Evolutionary conservation across 805 yeast species (phyloP).

Genomic region (Yarrowia sp.): DNA sequence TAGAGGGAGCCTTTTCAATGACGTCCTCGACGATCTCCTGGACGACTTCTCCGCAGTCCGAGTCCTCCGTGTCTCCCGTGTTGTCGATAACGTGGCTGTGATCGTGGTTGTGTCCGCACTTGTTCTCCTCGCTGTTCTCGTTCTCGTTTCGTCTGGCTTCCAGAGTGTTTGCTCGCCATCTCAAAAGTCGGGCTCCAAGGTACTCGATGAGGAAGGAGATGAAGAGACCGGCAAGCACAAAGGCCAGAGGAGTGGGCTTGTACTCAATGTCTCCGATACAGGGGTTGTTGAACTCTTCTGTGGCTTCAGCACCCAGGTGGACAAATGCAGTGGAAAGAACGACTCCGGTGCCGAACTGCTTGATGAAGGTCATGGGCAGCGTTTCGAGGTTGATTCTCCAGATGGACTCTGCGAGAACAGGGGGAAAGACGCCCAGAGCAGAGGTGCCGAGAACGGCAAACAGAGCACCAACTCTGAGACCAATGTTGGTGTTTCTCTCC

Average conservation of each 20-base stretch:
- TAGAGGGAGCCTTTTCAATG: background rate
- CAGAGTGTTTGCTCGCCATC: constrained; percentile 27
- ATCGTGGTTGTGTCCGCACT: background rate
- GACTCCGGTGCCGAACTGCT: constrained; percentile 78
- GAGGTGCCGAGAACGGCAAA: constrained; percentile 17
- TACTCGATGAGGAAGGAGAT: constrained; percentile 52
- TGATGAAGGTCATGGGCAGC: constrained; percentile 24
- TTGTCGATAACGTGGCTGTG: background rate
- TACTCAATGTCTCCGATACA: constrained; percentile 61
- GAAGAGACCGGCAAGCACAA: constrained; percentile 49
- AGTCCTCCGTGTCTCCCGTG: background rate
- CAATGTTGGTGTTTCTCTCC: constrained; percentile 8
- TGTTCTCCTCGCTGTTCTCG: background rate
- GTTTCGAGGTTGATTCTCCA: constrained; percentile 22
- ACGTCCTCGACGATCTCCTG: constrained; percentile 4
- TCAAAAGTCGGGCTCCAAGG: constrained; percentile 42
- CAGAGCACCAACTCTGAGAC: constrained; percentile 21
- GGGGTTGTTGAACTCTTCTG: constrained; percentile 51
- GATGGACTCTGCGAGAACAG: constrained; percentile 21
- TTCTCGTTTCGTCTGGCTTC: constrained; percentile 17
- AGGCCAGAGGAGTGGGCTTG: constrained; percentile 52
- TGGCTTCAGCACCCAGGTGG: constrained; percentile 69
- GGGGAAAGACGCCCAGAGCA: constrained; percentile 22
- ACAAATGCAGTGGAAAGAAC: constrained; percentile 79
- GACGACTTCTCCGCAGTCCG: background rate